These are phyloP conservation scores for Oehlia diaphana DNA, from an alignment of 192 early-diverging fungal species.

Conservation along the genomic window DNA sequence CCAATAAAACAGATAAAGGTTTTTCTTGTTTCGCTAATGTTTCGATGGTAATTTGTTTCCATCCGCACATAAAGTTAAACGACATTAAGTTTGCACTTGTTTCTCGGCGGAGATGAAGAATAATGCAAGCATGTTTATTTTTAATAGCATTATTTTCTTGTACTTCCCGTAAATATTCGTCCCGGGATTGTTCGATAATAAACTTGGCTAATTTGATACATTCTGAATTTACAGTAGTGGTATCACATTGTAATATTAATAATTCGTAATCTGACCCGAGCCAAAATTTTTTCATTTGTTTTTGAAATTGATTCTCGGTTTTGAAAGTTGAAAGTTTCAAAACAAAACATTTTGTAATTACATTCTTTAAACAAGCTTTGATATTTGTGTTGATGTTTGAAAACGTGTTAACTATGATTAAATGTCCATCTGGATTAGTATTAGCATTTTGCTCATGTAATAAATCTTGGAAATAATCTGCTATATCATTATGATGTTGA, in stretches of 20 bases:
- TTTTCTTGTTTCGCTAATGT: conserved; percentile 9
- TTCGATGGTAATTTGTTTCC: conserved; percentile 32
- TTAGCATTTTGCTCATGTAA: neutral
- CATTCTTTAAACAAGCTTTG: neutral
- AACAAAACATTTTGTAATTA: conserved; percentile 6
- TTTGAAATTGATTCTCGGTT: conserved; percentile 31
- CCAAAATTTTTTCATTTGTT: conserved; percentile 27
- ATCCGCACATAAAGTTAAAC: conserved; percentile 33
- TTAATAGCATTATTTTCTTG: neutral
- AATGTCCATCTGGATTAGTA: neutral
- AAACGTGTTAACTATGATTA: conserved; percentile 30
- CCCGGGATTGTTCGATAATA: conserved; percentile 26
- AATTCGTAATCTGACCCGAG: conserved; percentile 13
- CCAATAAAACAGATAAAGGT: conserved; percentile 23
- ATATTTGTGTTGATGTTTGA: conserved; percentile 34
- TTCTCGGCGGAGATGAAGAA: conserved; percentile 25
- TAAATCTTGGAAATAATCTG: conserved; percentile 12
- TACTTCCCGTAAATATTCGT: conserved; percentile 17
- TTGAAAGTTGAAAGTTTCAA: conserved; percentile 30
- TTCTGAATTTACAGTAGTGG: conserved; percentile 11
- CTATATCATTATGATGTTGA: conserved; percentile 18
- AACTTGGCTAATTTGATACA: conserved; percentile 34
- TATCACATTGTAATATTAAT: conserved; percentile 32
- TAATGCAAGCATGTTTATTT: conserved; percentile 31
- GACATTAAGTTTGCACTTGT: neutral